Conservation (phyloP, 352 stramenopile genomes). For the Globisporangium radiosum region DNA sequence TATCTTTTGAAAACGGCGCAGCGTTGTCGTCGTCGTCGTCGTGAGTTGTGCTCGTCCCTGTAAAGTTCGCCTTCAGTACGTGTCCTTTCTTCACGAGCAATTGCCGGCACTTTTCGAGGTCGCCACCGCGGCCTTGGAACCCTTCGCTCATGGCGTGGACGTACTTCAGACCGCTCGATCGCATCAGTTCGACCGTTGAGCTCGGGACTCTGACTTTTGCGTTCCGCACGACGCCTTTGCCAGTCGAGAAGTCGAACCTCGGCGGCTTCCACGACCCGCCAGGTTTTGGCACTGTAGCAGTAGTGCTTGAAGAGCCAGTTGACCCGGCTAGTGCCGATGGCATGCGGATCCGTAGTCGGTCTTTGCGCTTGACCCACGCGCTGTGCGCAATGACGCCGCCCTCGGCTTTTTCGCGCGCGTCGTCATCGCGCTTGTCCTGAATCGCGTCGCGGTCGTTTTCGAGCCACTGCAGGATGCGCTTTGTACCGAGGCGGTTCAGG, state of each 20-base stretch:
- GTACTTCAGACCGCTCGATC: slow-evolving; percentile 70
- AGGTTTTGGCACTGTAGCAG: slow-evolving; percentile 7
- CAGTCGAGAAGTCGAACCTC: slow-evolving; percentile 72
- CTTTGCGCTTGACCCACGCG: slow-evolving; percentile 74
- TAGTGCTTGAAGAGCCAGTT: background rate
- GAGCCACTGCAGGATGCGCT: slow-evolving; percentile 71
- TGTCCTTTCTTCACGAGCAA: slow-evolving; percentile 70
- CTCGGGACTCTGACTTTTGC: slow-evolving; percentile 52
- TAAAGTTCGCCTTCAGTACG: slow-evolving; percentile 72
- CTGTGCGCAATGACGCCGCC: slow-evolving; percentile 69
- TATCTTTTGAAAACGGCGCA: slow-evolving; percentile 59
- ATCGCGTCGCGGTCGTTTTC: slow-evolving; percentile 69
- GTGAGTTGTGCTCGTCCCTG: slow-evolving; percentile 14
- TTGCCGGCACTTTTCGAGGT: slow-evolving; percentile 77
- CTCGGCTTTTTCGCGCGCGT: slow-evolving; percentile 63
- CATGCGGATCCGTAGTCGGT: slow-evolving; percentile 68
- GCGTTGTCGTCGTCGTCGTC: slow-evolving; percentile 20
- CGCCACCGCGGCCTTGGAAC: slow-evolving; percentile 73
- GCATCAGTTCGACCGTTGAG: slow-evolving; percentile 74
- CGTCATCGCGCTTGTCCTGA: slow-evolving; percentile 59
- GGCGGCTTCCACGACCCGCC: slow-evolving; percentile 25
- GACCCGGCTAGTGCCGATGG: slow-evolving; percentile 17
- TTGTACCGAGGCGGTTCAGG: slow-evolving; percentile 54
- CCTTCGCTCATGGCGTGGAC: slow-evolving; percentile 83
- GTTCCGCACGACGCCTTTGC: slow-evolving; percentile 51